phyloP scores from a whole-genome alignment of 768 basidiomycete genomes.

The Termitomyces sp. region DNA sequence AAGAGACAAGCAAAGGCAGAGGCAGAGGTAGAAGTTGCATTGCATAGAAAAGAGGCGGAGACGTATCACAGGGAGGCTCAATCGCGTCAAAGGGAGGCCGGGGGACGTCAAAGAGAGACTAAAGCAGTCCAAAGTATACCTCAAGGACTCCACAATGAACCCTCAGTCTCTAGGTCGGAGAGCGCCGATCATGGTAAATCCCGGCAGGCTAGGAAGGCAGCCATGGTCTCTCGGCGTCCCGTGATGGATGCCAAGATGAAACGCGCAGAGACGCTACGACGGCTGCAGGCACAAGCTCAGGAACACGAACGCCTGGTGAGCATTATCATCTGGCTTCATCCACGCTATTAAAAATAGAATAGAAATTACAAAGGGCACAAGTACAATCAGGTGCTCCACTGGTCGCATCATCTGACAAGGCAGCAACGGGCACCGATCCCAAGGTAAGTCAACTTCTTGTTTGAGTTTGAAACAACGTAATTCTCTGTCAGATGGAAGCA shows the following conservation, averaged over 20 bases:
- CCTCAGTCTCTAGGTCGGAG: not conserved
- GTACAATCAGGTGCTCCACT: not conserved
- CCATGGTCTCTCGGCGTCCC: not conserved
- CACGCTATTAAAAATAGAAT: not conserved
- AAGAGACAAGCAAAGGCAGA: slow-evolving; percentile 4
- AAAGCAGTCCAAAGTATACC: not conserved
- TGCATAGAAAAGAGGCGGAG: not conserved
- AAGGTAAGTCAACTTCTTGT: not conserved
- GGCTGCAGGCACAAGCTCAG: slow-evolving; percentile 20
- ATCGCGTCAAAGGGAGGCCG: slow-evolving; percentile 9
- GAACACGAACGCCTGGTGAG: slow-evolving; percentile 17
- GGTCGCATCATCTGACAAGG: not conserved
- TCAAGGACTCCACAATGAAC: not conserved
- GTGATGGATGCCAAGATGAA: slow-evolving; percentile 11
- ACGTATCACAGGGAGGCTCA: not conserved
- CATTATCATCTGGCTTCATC: not conserved
- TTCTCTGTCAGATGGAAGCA: slow-evolving; percentile 15
- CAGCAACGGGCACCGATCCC: not conserved
- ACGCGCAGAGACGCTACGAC: slow-evolving; percentile 17
- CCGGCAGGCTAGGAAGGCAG: not conserved
- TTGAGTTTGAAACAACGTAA: not conserved
- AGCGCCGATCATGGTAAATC: not conserved
- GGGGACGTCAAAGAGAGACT: slow-evolving; percentile 10
- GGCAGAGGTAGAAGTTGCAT: not conserved
- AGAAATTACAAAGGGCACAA: slow-evolving; percentile 4